Evolutionary conservation across 1,139 yeast genomes (phyloP), one percentile per base, ranked within the genome.

Genomic region (Hansenula anomala): DNA sequence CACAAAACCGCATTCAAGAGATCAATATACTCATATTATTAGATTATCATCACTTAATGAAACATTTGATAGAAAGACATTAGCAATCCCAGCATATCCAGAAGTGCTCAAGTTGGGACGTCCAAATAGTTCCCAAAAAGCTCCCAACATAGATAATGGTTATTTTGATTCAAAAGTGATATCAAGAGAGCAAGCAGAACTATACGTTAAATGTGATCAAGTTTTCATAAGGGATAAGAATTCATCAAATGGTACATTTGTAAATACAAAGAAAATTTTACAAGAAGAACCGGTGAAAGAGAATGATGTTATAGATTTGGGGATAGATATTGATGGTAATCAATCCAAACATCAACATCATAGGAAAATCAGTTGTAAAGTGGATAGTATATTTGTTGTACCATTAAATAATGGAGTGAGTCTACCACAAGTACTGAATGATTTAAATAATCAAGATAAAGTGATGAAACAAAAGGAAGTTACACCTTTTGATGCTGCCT

Each of bases 101-200:
- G 90, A 87, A 19, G 81, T 89, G 2, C 65, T 92, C 39, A 87
- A 87, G 55, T 69, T 92, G 20, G 98, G 99, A 1, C 73, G 99
- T 40, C 98, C 86, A 12, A 52, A 82, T 34, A 88, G 85, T 41
- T 76, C 84, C 15, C 83, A 78, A 50, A 77, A 84, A 37, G 74
- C 75, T 47, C 90, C 95, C 11, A 78, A 81, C 41, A 75, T 83
- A 8, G 81, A 85, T 30, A 94, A 94, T 59, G 98, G 98, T 0
- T 90, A 77, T 59, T 92, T 92, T 56, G 98, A 92, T 59, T 88
- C 97, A 9, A 69, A 98, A 29, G 98, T 94, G 13, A 71, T 92
- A 37, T 83, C 95, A 33, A 70, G 99, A 48, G 92, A 86, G 54
- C 99, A 92, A 63, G 99, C 99, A 0, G 92, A 87, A 51, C 66